Evolutionary conservation across 108 stramenopile species (phyloP).

Genomic region (Mediolabrus comicus): DNA sequence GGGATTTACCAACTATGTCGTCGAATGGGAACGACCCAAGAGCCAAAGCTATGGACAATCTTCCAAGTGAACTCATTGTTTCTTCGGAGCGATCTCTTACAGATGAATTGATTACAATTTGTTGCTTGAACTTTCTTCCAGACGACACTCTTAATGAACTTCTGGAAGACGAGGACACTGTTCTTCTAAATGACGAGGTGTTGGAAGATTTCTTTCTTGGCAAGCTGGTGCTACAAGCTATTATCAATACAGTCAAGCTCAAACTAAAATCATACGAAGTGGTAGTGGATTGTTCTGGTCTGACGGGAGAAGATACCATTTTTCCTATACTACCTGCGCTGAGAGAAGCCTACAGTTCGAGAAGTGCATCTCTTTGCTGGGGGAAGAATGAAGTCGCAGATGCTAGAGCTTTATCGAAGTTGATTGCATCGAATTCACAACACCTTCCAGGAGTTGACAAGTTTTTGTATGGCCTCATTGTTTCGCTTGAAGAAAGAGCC

Average conservation of each 20-base stretch:
- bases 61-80: slow-evolving; percentile 45
- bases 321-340: slow-evolving; percentile 9
- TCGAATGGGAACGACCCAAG: background rate
- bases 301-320: background rate
- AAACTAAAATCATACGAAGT: slow-evolving; percentile 35
- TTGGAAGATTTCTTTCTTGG: slow-evolving; percentile 72
- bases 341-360: slow-evolving; percentile 8
- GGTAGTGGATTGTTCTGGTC: background rate
- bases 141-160: slow-evolving; percentile 62
- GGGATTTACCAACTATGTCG: slow-evolving; percentile 27
- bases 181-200: slow-evolving; percentile 18
- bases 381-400: slow-evolving; percentile 19
- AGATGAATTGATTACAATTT: slow-evolving; percentile 68
- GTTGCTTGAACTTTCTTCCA: slow-evolving; percentile 64
- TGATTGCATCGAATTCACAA: slow-evolving; percentile 2
- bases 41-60: background rate
- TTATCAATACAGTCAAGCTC: slow-evolving; percentile 44
- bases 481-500: slow-evolving; percentile 60
- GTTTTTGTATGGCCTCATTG: slow-evolving; percentile 45
- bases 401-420: slow-evolving; percentile 9
- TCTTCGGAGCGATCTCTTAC: slow-evolving; percentile 32
- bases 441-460: slow-evolving; percentile 22
- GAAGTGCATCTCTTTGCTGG: slow-evolving; percentile 15
- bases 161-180: slow-evolving; percentile 11
- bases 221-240: slow-evolving; percentile 54